Base-by-base conservation (phyloP, 1,139 yeast genomes). In the Geotrichum armillariae region DNA sequence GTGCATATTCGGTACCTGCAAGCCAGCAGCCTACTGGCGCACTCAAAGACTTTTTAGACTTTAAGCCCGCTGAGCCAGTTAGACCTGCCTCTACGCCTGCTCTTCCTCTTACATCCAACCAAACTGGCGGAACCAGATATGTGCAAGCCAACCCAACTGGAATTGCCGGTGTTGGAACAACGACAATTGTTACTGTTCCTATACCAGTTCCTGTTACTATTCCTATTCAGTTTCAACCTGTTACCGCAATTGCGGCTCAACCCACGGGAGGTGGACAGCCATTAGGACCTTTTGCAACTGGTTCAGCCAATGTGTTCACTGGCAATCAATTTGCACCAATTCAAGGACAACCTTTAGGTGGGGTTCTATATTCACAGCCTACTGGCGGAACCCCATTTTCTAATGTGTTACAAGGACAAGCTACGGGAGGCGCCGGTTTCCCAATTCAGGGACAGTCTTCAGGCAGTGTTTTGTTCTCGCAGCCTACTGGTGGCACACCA, bases 201-300 rank as follows among this genome's bases (percentile, higher is more conserved):
- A n/a, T n/a, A n/a, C 32, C 51, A 2, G 41, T 42, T 20, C 47
- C 50, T 9, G 40, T 48, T 9, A 33, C 45, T 12, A 46, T 47
- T 33, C 53, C 49, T 12, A 41, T 47, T 36, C 50, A 47, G n/a
- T 37, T 47, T 23, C 53, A 49, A 33, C 47, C 53, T 3, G 49
- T 40, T n/a, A 37, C 37, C 7, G 21, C 47, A 2, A 42, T 46
- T 27, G 34, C 46, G 12, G 18, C 54, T 9, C 52, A 52, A 23
- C 39, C 44, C 8, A 66, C 73, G 3, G 74, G 74, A 29, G 72
- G 72, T 1, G 66, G 57, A 41, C 40, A 57, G 46, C 67, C 65
- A 42, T 58, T 61, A 52, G 71, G 63, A 16, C 72, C 66, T 46
- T 69, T 58, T 61, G 66, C 66, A 4, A 47, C 65, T 18, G 71